Evolutionary conservation across 2,329 filamentous ascomycete species (phyloP).

Genomic region (Ceratocystis cacaofunesta): DNA sequence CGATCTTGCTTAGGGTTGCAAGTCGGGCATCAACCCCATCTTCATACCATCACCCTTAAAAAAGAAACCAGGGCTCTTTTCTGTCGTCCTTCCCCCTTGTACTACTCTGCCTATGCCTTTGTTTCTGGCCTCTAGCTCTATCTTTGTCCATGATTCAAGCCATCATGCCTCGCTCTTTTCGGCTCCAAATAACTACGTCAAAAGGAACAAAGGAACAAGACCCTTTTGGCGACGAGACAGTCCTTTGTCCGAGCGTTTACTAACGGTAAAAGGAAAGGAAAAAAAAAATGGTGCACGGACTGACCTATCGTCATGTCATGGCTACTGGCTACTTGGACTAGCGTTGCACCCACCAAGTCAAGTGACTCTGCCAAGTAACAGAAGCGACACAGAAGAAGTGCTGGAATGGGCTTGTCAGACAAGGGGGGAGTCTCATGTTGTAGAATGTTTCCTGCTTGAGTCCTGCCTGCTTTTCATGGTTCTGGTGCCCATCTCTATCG

Average conservation of each 20-base stretch:
- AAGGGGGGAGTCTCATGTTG: not conserved
- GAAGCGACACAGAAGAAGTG: not conserved
- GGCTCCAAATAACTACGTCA: not conserved
- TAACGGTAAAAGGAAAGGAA: not conserved
- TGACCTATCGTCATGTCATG: not conserved
- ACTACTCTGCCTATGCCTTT: not conserved
- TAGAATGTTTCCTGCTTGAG: not conserved
- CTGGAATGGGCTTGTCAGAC: not conserved
- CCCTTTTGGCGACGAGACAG: not conserved
- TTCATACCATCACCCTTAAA: not conserved
- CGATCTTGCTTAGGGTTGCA: not conserved
- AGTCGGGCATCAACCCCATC: not conserved
- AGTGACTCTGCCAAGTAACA: constrained; percentile 1
- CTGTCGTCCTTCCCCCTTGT: not conserved
- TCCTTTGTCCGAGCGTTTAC: not conserved
- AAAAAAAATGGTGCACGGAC: not conserved
- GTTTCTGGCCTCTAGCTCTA: no score
- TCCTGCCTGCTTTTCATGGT: no score
- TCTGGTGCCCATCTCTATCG: no score
- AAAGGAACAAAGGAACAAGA: not conserved
- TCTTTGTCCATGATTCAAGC: not conserved
- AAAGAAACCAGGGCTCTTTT: not conserved
- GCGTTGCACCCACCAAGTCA: constrained; percentile 2
- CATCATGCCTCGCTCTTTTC: not conserved
- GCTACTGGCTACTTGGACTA: not conserved